Conservation (phyloP, 441 rosid species). For the Mallotus japonicus region DNA sequence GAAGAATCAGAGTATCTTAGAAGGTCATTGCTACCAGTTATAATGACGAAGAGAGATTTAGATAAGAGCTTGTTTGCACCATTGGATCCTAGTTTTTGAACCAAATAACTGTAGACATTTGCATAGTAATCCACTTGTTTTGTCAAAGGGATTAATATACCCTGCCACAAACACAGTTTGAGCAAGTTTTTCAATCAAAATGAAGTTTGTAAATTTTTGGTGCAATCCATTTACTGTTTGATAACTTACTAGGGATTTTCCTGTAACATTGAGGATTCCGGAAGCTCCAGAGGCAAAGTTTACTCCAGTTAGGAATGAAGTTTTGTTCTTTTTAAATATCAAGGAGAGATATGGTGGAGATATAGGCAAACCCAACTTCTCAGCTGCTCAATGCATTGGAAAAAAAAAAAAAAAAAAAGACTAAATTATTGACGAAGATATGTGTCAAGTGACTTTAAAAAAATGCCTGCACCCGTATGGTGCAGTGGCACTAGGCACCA, state of each 20-base stretch:
- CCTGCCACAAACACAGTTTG: constrained; percentile 20
- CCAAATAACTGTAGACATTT: constrained; percentile 30
- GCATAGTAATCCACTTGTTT: constrained; percentile 50
- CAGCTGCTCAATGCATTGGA: constrained; percentile 43
- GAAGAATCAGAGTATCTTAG: constrained; percentile 46
- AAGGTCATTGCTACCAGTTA: constrained; percentile 71
- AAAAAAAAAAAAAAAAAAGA: no score
- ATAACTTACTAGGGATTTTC: constrained; percentile 41
- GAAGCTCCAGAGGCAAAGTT: constrained; percentile 86
- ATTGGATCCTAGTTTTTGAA: constrained; percentile 34
- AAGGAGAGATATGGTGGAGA: constrained; percentile 45
- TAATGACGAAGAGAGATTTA: constrained; percentile 47
- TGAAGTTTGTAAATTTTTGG: not conserved
- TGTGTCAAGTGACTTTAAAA: no score
- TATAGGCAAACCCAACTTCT: constrained; percentile 37
- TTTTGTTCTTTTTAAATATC: constrained; percentile 9
- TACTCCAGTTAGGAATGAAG: constrained; percentile 42
- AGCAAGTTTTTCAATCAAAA: not conserved
- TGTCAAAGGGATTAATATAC: constrained; percentile 46
- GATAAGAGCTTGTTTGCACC: constrained; percentile 39
- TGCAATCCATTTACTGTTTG: not conserved
- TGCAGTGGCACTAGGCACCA: no score
- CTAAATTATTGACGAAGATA: no score
- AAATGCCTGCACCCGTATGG: no score
- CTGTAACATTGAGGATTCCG: constrained; percentile 55